These are phyloP conservation scores for Coniosporium apollinis DNA, from an alignment of 495 filamentous ascomycete species.

Conservation along the genomic window DNA sequence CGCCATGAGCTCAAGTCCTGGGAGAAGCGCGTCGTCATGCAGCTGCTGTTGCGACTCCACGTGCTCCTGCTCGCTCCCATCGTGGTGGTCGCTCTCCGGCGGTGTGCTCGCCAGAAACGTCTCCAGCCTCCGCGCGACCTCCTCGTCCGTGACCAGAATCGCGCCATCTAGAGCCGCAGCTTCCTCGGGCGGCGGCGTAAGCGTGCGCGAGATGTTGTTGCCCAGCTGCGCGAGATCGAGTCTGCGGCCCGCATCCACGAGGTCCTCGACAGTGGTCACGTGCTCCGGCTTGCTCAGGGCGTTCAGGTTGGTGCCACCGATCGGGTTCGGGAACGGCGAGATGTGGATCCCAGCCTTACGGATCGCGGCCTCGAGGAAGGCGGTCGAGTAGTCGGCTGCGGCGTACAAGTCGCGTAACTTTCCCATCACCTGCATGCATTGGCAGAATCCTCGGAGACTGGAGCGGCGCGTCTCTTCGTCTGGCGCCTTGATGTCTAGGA, in stretches of 20 bases:
- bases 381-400: conserved; percentile 65
- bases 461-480: conserved; percentile 46
- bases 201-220: not conserved
- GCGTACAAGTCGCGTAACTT: conserved; percentile 65
- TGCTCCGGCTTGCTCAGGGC: not conserved
- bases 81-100: conserved; percentile 11
- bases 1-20: not conserved
- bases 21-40: no score
- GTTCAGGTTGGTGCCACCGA: no score
- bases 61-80: not conserved
- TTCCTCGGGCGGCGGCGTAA: not conserved
- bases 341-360: conserved; percentile 50
- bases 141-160: conserved; percentile 16
- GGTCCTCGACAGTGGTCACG: conserved; percentile 17
- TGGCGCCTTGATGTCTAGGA: conserved; percentile 68
- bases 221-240: conserved; percentile 10
- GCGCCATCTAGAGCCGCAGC: not conserved
- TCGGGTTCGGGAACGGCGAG: conserved; percentile 39
- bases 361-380: conserved; percentile 69
- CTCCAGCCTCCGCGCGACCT: conserved; percentile 20
- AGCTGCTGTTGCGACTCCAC: not conserved
- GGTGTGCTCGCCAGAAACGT: conserved; percentile 27
- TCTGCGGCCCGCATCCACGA: conserved; percentile 22
- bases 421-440: conserved; percentile 68
- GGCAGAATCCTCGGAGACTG: conserved; percentile 54